Conservation (phyloP, 192 early-diverging fungal species). For the Piromyces sp. region DNA sequence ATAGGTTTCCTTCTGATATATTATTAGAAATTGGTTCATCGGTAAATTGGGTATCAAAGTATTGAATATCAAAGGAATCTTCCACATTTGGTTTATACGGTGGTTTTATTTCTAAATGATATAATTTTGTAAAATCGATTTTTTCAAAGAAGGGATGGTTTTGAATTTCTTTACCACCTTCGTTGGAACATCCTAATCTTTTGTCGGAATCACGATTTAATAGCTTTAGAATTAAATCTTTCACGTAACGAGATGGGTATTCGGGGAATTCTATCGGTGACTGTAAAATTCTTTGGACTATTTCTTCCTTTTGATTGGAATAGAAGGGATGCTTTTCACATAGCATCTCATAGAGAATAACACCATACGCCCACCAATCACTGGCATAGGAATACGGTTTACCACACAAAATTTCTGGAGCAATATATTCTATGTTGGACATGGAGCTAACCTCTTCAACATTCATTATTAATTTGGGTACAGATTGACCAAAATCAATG, state of each 20-base stretch:
- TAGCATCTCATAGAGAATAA: constrained; percentile 31
- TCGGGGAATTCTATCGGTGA: constrained; percentile 16
- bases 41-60: constrained; percentile 19
- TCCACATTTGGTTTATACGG: constrained; percentile 25
- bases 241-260: constrained; percentile 8
- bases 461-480: neutral
- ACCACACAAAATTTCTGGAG: constrained; percentile 31
- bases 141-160: constrained; percentile 19
- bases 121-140: constrained; percentile 22
- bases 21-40: constrained; percentile 8
- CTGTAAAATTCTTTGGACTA: constrained; percentile 19
- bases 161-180: constrained; percentile 14
- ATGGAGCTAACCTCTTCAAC: neutral
- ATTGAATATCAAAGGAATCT: constrained; percentile 20
- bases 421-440: neutral
- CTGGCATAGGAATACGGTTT: constrained; percentile 17
- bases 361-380: constrained; percentile 39
- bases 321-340: constrained; percentile 35
- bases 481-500: constrained; percentile 28
- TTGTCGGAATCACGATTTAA: constrained; percentile 11
- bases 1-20: neutral
- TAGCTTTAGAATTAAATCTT: constrained; percentile 12
- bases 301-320: constrained; percentile 15
- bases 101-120: constrained; percentile 16
- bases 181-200: constrained; percentile 9